Conservation (phyloP, 108 stramenopile genomes). For the Aurantiochytrium sp. region DNA sequence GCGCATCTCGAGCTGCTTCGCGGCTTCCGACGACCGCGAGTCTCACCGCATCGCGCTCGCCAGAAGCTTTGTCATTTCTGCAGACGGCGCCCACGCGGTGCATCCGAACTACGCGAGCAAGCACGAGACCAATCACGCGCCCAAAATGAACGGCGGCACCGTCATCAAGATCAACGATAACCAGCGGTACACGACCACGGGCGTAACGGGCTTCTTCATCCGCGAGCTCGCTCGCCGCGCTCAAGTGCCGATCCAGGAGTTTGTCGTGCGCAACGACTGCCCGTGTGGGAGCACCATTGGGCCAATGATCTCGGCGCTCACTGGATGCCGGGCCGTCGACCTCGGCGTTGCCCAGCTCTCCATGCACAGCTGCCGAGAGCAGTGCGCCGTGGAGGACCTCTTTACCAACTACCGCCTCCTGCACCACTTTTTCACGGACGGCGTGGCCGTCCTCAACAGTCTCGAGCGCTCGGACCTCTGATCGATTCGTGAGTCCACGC, state of each 20-base stretch:
- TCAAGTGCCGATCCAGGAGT: conserved; percentile 74
- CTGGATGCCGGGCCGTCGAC: conserved; percentile 90
- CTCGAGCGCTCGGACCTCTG: background rate
- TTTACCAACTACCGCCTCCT: background rate
- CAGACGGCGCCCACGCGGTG: conserved; percentile 92
- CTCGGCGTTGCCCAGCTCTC: conserved; percentile 88
- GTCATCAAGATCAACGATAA: conserved; percentile 96
- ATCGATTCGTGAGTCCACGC: no score
- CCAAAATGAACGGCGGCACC: conserved; percentile 86
- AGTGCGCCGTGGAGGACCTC: conserved; percentile 57
- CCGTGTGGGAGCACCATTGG: conserved; percentile 94
- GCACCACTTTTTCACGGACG: background rate
- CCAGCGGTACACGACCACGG: conserved; percentile 90
- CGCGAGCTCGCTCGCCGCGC: conserved; percentile 72
- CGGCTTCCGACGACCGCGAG: conserved; percentile 50
- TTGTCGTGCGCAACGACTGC: conserved; percentile 87
- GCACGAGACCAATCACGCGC: conserved; percentile 85
- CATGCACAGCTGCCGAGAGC: conserved; percentile 91
- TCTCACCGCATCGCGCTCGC: conserved; percentile 52
- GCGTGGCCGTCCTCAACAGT: background rate
- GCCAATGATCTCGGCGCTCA: conserved; percentile 75
- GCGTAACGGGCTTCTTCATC: conserved; percentile 75
- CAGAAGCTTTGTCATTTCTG: conserved; percentile 47
- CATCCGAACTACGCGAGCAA: conserved; percentile 93
- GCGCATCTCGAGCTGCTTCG: conserved; percentile 68